Evolutionary conservation across 352 stramenopile genomes (phyloP).

Genomic region (Phytopythium delawarense): DNA sequence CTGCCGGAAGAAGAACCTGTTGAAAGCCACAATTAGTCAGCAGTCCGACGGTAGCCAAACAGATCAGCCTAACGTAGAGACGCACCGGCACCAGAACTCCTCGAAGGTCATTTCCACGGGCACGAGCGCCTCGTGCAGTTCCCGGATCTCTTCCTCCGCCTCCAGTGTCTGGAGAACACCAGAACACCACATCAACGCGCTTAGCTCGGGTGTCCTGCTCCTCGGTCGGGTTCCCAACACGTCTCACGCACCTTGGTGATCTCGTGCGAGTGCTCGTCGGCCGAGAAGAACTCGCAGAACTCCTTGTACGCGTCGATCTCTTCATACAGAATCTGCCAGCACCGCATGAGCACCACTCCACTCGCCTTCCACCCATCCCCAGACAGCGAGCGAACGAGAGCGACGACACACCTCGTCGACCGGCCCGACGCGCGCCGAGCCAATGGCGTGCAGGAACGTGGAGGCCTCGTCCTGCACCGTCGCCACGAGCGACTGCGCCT

Average conservation of each 20-base stretch:
- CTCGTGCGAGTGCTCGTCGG: slow-evolving; percentile 67
- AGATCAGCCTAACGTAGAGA: neutral
- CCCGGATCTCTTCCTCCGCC: slow-evolving; percentile 42
- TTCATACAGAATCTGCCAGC: slow-evolving; percentile 64
- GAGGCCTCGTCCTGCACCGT: slow-evolving; percentile 73
- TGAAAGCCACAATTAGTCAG: neutral
- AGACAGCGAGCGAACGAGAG: neutral
- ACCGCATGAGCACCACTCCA: neutral
- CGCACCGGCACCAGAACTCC: slow-evolving; percentile 78
- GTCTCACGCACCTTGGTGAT: slow-evolving; percentile 35
- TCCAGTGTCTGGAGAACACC: slow-evolving; percentile 31
- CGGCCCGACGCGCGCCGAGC: slow-evolving; percentile 44
- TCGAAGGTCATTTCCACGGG: slow-evolving; percentile 72
- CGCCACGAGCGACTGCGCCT: slow-evolving; percentile 64
- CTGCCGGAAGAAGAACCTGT: slow-evolving; percentile 66
- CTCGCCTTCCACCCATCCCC: neutral
- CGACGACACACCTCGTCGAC: slow-evolving; percentile 61
- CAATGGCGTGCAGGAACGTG: slow-evolving; percentile 59
- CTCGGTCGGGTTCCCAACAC: neutral
- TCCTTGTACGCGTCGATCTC: slow-evolving; percentile 68
- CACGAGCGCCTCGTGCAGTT: slow-evolving; percentile 67
- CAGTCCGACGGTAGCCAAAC: no score
- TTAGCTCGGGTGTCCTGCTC: neutral
- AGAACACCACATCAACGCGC: neutral
- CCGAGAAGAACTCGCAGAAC: slow-evolving; percentile 57